Evolutionary conservation across 441 rosid species (phyloP).

Genomic region (Biscutella laevigata): DNA sequence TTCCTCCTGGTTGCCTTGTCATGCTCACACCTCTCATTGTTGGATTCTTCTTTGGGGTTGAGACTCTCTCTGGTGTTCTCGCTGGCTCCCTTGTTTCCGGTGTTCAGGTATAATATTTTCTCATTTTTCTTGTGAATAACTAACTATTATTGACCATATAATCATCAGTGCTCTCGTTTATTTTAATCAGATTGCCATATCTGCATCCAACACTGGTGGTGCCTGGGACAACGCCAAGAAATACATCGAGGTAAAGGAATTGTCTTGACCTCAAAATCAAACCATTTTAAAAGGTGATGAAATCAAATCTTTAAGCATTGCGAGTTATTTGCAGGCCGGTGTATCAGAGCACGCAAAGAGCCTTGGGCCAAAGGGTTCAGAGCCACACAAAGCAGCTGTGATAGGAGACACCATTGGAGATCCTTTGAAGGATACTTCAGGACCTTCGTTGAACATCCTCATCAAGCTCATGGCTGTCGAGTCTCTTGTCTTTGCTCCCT

Average conservation of each 20-base stretch:
- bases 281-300: not conserved
- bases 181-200: conserved; percentile 46
- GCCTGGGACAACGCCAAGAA: conserved; percentile 74
- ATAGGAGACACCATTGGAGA: conserved; percentile 73
- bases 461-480: conserved; percentile 79
- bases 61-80: conserved; percentile 65
- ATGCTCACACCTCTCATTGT: conserved; percentile 63
- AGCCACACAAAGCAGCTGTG: conserved; percentile 65
- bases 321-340: conserved; percentile 35
- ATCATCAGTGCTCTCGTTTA: not conserved
- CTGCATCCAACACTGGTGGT: conserved; percentile 74
- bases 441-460: conserved; percentile 61
- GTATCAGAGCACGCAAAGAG: conserved; percentile 51
- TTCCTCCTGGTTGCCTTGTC: conserved; percentile 65
- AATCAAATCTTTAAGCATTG: not conserved
- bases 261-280: not conserved
- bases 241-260: conserved; percentile 49
- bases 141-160: not conserved
- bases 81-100: conserved; percentile 67
- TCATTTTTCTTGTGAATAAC: not conserved
- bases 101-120: conserved; percentile 35
- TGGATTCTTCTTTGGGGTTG: conserved; percentile 56
- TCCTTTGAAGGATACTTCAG: conserved; percentile 67
- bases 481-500: conserved; percentile 65
- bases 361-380: conserved; percentile 66